Evolutionary conservation across 208 protist species (phyloP).

Genomic region (Angomonas ambiguus): DNA sequence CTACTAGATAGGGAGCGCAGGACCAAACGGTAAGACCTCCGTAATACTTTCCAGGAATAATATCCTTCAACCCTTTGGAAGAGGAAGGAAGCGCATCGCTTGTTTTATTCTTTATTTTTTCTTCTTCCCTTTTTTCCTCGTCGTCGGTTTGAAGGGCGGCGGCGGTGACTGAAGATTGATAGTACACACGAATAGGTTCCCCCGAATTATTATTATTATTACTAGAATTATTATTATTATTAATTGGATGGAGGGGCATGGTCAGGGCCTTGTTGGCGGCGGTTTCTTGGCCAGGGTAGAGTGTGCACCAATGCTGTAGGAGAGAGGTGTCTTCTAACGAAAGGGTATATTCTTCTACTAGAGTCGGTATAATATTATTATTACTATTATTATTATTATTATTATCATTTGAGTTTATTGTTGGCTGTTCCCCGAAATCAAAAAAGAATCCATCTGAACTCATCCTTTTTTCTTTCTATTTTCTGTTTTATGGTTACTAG

Average conservation of each 20-base stretch:
- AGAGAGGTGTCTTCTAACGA: not conserved
- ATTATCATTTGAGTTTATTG: not conserved
- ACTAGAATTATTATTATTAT: not conserved
- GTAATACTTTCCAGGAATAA: slow-evolving; percentile 84
- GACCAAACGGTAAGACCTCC: slow-evolving; percentile 89
- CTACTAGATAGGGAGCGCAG: slow-evolving; percentile 56
- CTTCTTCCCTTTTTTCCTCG: too few species aligned
- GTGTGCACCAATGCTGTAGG: not conserved
- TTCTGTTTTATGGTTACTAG: not conserved
- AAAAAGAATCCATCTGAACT: slow-evolving; percentile 37
- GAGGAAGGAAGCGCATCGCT: too few species aligned
- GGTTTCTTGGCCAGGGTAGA: not conserved
- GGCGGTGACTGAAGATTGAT: slow-evolving; percentile 43
- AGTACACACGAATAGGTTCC: too few species aligned
- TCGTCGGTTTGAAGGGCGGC: slow-evolving; percentile 21
- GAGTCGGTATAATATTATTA: not conserved
- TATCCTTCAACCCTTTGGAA: slow-evolving; percentile 73
- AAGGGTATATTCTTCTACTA: not conserved
- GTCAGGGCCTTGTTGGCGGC: not conserved
- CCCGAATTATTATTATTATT: too few species aligned
- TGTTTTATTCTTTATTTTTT: too few species aligned
- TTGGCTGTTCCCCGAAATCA: slow-evolving; percentile 18
- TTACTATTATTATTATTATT: not conserved
- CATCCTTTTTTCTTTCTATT: too few species aligned
- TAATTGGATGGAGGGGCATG: not conserved